Conservation (phyloP, 768 basidiomycete genomes). For the Psilocybe cubensis region DNA sequence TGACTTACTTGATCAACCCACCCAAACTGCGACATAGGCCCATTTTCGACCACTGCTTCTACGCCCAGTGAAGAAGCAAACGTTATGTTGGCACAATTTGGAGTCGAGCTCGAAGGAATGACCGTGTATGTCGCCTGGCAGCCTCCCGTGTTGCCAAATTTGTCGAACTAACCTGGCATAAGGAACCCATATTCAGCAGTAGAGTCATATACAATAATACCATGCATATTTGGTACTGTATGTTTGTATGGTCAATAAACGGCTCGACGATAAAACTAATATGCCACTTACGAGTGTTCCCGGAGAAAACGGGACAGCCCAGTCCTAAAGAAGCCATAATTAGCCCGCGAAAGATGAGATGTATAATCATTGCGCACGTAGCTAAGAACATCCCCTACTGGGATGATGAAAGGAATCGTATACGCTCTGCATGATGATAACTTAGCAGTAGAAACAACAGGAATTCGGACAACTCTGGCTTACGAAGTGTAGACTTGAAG, state of each 20-base stretch:
- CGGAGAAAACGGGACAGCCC: slow-evolving; percentile 60
- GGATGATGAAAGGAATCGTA: slow-evolving; percentile 54
- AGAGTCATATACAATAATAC: slow-evolving; percentile 41
- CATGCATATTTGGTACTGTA: slow-evolving; percentile 72
- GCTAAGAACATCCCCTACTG: slow-evolving; percentile 46
- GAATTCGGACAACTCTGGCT: slow-evolving; percentile 31
- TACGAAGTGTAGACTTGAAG: slow-evolving; percentile 69
- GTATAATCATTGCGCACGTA: too few relatives aligned
- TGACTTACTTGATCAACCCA: slow-evolving; percentile 56
- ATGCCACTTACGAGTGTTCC: slow-evolving; percentile 52
- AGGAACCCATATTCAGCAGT: background rate
- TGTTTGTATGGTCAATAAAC: background rate
- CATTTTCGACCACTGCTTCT: slow-evolving; percentile 43
- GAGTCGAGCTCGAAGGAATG: slow-evolving; percentile 44
- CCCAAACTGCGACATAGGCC: slow-evolving; percentile 60
- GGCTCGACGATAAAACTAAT: background rate
- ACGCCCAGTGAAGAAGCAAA: slow-evolving; percentile 47
- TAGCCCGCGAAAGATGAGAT: too few relatives aligned
- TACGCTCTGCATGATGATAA: slow-evolving; percentile 37
- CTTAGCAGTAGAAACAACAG: background rate
- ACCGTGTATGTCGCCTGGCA: slow-evolving; percentile 64
- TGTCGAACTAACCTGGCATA: slow-evolving; percentile 48
- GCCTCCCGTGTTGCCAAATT: slow-evolving; percentile 59
- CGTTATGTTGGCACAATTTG: slow-evolving; percentile 57
- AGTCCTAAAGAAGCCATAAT: too few relatives aligned